Evolutionary conservation across 2,329 filamentous ascomycete species (phyloP), one percentile per base, ranked within the genome.

Genomic region (Alternaria arborescens): DNA sequence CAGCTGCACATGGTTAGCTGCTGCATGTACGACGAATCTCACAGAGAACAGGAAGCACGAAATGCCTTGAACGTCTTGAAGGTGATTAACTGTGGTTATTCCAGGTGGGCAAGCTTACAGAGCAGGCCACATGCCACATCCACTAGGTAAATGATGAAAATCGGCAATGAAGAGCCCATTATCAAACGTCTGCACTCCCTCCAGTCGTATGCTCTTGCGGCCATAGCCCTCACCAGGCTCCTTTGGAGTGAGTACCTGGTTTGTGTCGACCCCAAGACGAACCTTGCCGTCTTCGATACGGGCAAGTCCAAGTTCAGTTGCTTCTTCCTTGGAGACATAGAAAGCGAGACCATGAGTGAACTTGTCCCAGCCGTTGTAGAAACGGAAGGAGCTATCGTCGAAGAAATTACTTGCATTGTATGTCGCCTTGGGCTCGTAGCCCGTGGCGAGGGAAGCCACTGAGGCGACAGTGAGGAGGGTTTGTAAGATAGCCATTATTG

Each of bases 71-170:
- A 6, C 8, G 14, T 34, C 18, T 22, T 8, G 16, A 24, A 6
- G 14, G 3, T n/a, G 22, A 52, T 10, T 10, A 16, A 12, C 5
- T n/a, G 22, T 30, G 5, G 38, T 4, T n/a, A 26, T 3, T 1
- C 1, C 3, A 6, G 1, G 8, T 6, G 26, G 28, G 38, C n/a
- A 5, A 22, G 14, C 62, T 68, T 50, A 73, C 65, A 74, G 75
- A n/a, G 74, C 66, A 26, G 73, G 74, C 74, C 74, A 77, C 43
- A 67, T 65, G 14, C 74, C 74, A 52, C 74, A 77, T 1, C 52
- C 63, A 8, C 60, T 68, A 12, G 74, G 73, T 36, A 77, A 62
- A 53, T 77, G 73, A 2, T 58, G 66, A 32, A 77, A 71, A 53
- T 77, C 72, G 8, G 63, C 66, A 32, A 76, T 68, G 48, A 76